Evolutionary conservation across 176 grass and related monocot genomes (phyloP), one percentile per base, ranked within the genome.

Genomic region (Paspalum notatum): DNA sequence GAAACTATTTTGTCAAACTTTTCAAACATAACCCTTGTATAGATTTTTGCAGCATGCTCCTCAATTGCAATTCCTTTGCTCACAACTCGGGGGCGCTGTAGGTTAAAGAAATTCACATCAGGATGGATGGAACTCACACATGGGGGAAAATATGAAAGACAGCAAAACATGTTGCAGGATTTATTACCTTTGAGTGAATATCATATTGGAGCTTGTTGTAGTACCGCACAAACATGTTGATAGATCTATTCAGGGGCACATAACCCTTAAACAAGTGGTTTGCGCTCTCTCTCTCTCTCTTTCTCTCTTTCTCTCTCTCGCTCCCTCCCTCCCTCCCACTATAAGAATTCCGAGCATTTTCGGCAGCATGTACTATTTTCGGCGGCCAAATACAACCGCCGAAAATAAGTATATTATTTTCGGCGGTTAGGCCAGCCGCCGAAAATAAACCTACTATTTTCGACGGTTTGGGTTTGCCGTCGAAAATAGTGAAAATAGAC

Each of bases 11-110:
- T 52, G 5, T 21, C 37, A 38, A 74, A 74, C 51, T 74, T 74
- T 56, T 41, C 51, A 41, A 74, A 74, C 71, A 70, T 48, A 41
- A 11, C 11, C 32, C 51, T 56, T 13, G 51, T 56, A 9, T 74
- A 74, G 51, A 74, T 56, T 37, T 56, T 74, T 38, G 32, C 71
- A 56, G 51, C 71, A 74, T 74, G 51, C 49, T 56, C 32, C 38
- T 56, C 51, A 12, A 74, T 11, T 74, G 71, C 51, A 41, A 56
- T 18, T 56, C 32, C 71, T 54, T 55, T 74, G 50, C 50, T 74
- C 50, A 74, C n/a, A 53, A 74, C 37, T 53, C 27, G 40, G 52
- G 71, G 12, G 12, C 5, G n/a, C 50, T 74, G 49, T 17, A 55
- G n/a, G 43, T 22, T 21, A 74, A 38, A 22, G 18, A 56, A 32